phyloP scores from a whole-genome alignment of 208 protist genomes.

The Leishmania martiniquensis region DNA sequence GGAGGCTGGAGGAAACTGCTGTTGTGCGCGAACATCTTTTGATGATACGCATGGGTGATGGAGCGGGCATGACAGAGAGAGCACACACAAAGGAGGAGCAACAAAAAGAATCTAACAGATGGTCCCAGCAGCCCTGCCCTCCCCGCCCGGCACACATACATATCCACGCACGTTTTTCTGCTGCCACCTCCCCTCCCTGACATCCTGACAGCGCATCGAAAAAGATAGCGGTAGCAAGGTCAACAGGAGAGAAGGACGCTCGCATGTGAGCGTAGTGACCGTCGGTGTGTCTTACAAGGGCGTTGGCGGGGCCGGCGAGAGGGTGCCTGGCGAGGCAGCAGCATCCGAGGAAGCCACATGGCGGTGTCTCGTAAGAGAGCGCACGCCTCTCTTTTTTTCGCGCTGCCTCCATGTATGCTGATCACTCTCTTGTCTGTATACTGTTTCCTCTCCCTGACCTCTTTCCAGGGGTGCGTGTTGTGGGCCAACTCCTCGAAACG shows the following conservation, averaged over 20 bases:
- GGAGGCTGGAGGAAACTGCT: background rate
- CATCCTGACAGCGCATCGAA: background rate
- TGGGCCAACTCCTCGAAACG: background rate
- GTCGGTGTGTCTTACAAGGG: background rate
- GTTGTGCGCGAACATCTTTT: background rate
- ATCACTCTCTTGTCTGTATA: background rate
- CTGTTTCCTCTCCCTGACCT: background rate
- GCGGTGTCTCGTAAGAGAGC: too few relatives aligned
- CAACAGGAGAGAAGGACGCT: background rate
- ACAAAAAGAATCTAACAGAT: too few relatives aligned
- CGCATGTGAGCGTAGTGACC: background rate
- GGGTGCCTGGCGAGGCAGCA: background rate
- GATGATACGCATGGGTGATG: background rate
- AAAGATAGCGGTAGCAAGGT: background rate
- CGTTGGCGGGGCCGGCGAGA: background rate
- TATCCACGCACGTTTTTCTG: too few relatives aligned
- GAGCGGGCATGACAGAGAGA: too few relatives aligned
- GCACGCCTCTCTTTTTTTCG: background rate
- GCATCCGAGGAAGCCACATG: background rate
- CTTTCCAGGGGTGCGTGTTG: background rate
- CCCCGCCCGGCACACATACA: too few relatives aligned
- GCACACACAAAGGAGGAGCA: too few relatives aligned
- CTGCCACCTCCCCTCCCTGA: too few relatives aligned
- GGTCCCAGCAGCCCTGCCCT: too few relatives aligned
- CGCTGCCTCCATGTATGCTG: background rate